Evolutionary conservation across 306 rosid species (phyloP), one percentile per base, ranked within the genome.

Genomic region (Potentilla sterilis): DNA sequence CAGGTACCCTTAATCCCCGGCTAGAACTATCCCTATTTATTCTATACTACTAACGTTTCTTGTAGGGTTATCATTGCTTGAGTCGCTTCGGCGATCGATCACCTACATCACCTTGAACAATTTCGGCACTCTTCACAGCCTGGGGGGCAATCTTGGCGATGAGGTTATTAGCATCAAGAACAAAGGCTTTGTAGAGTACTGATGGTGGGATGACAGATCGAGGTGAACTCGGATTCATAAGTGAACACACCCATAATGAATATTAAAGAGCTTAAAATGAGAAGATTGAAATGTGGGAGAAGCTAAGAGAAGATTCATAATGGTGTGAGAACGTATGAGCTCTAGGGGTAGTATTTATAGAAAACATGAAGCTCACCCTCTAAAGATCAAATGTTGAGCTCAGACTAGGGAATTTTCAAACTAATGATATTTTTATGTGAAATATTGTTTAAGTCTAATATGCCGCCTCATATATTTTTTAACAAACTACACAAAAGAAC

Each of bases 51-150:
- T n/a, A n/a, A n/a, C n/a, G n/a, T n/a, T n/a, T n/a, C n/a, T n/a
- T n/a, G n/a, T n/a, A n/a, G n/a, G n/a, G n/a, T n/a, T n/a, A n/a
- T n/a, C n/a, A n/a, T n/a, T n/a, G n/a, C n/a, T n/a, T n/a, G n/a
- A n/a, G n/a, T n/a, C n/a, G n/a, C n/a, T n/a, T n/a, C n/a, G n/a
- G n/a, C n/a, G n/a, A n/a, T n/a, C n/a, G n/a, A n/a, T n/a, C 81
- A 0, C 86, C 89, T 1, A 89, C 89, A 75, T 87, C 49, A 58
- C 88, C 88, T 71, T 83, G 78, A n/a, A 87, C 3, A 35, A 52
- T 64, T 70, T 88, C 87, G 0, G 19, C 28, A 38, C 43, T 72
- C 48, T 75, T 4, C 9, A 78, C n/a, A 47, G 81, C 65, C 1
- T 70, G 28, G 12, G 66, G 28, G 2, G 66, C 38, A 61, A 32